These are phyloP conservation scores for Medicago arabica DNA, from an alignment of 306 rosid genomes.

Conservation along the genomic window DNA sequence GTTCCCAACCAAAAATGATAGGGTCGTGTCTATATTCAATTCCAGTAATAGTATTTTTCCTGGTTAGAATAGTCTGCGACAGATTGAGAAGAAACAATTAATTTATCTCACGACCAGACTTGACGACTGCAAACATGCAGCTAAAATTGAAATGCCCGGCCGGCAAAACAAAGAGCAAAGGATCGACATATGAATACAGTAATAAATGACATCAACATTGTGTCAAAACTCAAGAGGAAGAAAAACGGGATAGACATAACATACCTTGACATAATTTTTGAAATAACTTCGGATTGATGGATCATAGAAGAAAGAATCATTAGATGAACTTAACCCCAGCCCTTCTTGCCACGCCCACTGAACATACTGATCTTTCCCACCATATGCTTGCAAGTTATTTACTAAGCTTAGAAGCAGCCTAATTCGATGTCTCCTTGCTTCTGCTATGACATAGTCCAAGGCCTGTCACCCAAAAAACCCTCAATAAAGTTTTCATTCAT, in stretches of 20 bases:
- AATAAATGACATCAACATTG: background rate
- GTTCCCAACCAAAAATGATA: slow-evolving; percentile 91
- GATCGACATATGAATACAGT: background rate
- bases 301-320: slow-evolving; percentile 97
- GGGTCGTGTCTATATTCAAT: slow-evolving; percentile 92
- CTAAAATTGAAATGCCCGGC: slow-evolving; percentile 9
- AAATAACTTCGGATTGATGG: slow-evolving; percentile 86
- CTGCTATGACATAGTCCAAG: slow-evolving; percentile 90
- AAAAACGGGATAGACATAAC: background rate
- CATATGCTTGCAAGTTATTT: slow-evolving; percentile 92
- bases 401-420: slow-evolving; percentile 92
- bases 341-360: slow-evolving; percentile 99
- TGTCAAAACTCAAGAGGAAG: background rate
- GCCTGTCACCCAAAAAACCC: slow-evolving; percentile 60
- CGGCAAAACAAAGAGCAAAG: slow-evolving; percentile 17
- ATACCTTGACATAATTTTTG: slow-evolving; percentile 85
- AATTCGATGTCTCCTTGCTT: slow-evolving; percentile 77
- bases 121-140: slow-evolving; percentile 19
- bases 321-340: slow-evolving; percentile 85
- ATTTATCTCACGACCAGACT: slow-evolving; percentile 32
- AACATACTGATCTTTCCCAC: slow-evolving; percentile 96
- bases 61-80: slow-evolving; percentile 78
- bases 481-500: slow-evolving; percentile 19
- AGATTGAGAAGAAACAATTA: slow-evolving; percentile 34
- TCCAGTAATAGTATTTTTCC: slow-evolving; percentile 91